phyloP scores from a whole-genome alignment of 139 green algal species.

The Chlamydomonas asymmetrica region DNA sequence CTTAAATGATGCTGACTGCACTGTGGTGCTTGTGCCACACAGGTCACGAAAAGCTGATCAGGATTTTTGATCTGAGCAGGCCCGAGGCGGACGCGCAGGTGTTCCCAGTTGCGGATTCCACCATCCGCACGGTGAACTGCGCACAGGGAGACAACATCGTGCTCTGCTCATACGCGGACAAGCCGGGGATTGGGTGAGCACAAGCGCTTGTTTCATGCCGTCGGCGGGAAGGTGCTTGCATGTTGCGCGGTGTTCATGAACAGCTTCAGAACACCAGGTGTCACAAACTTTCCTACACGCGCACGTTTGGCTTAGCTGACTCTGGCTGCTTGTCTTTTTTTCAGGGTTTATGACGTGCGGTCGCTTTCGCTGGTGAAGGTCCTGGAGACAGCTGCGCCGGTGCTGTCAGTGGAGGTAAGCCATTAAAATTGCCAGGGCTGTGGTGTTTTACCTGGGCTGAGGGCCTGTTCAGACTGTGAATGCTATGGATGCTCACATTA shows the following conservation, averaged over 20 bases:
- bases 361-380: conserved; percentile 56
- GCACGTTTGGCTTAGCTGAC: no score
- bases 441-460: neutral
- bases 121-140: conserved; percentile 72
- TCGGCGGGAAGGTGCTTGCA: no score
- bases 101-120: conserved; percentile 34
- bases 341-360: conserved; percentile 87
- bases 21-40: no score
- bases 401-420: conserved; percentile 84
- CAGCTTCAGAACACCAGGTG: no score
- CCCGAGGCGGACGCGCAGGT: conserved; percentile 66
- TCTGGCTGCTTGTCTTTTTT: conserved; percentile 12
- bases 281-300: no score
- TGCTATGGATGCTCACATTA: neutral
- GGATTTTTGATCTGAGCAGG: conserved; percentile 85
- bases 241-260: no score
- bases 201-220: no score
- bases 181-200: conserved; percentile 60
- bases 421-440: no score
- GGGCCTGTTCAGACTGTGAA: neutral
- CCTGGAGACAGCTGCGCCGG: conserved; percentile 66
- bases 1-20: no score
- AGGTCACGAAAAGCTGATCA: conserved; percentile 89
- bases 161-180: conserved; percentile 57
- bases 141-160: conserved; percentile 76